These are phyloP conservation scores for Fonsecaea erecta DNA, from an alignment of 2,329 filamentous ascomycete species.

Conservation along the genomic window DNA sequence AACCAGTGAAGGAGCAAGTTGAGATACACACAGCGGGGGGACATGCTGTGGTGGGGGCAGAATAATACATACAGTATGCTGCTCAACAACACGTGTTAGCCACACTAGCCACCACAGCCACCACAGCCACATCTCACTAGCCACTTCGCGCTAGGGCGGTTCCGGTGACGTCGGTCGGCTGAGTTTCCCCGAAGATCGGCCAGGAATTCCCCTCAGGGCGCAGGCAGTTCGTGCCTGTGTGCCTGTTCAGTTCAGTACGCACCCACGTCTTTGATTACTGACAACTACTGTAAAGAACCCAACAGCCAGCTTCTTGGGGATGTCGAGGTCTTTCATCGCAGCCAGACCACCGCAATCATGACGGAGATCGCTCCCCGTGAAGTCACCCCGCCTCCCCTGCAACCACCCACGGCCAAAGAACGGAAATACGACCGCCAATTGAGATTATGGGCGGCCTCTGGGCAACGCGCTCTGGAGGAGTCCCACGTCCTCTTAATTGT, in stretches of 20 bases:
- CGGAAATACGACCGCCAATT: conserved; percentile 94
- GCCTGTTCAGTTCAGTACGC: background rate
- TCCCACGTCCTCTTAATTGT: conserved; percentile 89
- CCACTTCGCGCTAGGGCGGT: background rate
- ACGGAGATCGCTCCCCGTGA: conserved; percentile 34
- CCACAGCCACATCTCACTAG: no score
- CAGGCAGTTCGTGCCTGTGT: background rate
- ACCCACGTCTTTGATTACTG: background rate
- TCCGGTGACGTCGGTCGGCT: conserved; percentile 20
- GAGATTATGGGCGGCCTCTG: conserved; percentile 89
- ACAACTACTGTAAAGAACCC: conserved; percentile 1
- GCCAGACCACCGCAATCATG: conserved; percentile 16
- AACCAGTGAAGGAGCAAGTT: conserved; percentile 1
- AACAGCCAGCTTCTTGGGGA: background rate
- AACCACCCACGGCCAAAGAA: conserved; percentile 65
- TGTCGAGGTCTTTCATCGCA: background rate
- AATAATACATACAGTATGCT: no score
- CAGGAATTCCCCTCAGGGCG: background rate
- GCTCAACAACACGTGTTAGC: background rate
- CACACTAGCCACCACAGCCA: background rate
- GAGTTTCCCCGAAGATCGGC: conserved; percentile 16
- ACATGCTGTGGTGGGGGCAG: background rate
- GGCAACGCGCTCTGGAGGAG: conserved; percentile 86
- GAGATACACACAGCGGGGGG: background rate
- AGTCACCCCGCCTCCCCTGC: conserved; percentile 51